A percentile compares a stretch with the other conserved stretches of the same genome.
phyloP scores from a whole-genome alignment of 2,329 filamentous ascomycete species.

The Penicillium rolfsii region DNA sequence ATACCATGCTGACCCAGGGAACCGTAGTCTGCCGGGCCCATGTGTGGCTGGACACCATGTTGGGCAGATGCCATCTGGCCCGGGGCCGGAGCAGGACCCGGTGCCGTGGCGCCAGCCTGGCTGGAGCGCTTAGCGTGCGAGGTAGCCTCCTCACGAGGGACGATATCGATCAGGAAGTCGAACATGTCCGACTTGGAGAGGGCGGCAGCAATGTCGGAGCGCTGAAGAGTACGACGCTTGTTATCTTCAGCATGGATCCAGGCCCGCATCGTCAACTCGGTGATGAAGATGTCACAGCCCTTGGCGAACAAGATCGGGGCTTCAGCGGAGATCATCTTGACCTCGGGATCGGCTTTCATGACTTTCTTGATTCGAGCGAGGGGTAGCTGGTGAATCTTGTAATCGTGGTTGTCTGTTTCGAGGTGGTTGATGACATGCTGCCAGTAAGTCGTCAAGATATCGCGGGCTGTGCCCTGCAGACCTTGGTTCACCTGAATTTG shows the following conservation, averaged over 20 bases:
- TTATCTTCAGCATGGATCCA: conserved; percentile 99
- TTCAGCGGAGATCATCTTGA: conserved; percentile 99
- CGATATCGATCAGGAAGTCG: conserved; percentile 98
- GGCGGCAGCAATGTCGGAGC: conserved; percentile 94
- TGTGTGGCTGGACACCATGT: conserved; percentile 58
- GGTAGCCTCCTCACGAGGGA: conserved; percentile 89
- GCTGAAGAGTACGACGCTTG: conserved; percentile 91
- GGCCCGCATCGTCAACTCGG: conserved; percentile 96
- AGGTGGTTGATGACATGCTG: conserved; percentile 96
- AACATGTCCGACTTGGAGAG: conserved; percentile 99
- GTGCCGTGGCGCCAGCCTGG: conserved; percentile 52
- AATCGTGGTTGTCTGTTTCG: conserved; percentile 93
- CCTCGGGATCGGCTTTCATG: conserved; percentile 98
- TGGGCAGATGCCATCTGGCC: conserved; percentile 49
- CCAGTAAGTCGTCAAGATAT: conserved; percentile 98
- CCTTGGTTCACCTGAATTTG: conserved; percentile 82
- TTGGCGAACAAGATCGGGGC: conserved; percentile 98
- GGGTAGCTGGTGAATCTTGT: conserved; percentile 96
- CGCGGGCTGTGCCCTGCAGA: conserved; percentile 86
- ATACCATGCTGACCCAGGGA: conserved; percentile 66
- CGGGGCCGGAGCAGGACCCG: conserved; percentile 47
- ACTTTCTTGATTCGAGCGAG: conserved; percentile 99
- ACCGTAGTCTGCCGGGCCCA: conserved; percentile 61
- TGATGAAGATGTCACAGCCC: conserved; percentile 98
- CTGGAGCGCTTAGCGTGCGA: conserved; percentile 78